These are phyloP conservation scores for Drosera capensis DNA, from an alignment of 148 eudicot genomes.

Conservation along the genomic window DNA sequence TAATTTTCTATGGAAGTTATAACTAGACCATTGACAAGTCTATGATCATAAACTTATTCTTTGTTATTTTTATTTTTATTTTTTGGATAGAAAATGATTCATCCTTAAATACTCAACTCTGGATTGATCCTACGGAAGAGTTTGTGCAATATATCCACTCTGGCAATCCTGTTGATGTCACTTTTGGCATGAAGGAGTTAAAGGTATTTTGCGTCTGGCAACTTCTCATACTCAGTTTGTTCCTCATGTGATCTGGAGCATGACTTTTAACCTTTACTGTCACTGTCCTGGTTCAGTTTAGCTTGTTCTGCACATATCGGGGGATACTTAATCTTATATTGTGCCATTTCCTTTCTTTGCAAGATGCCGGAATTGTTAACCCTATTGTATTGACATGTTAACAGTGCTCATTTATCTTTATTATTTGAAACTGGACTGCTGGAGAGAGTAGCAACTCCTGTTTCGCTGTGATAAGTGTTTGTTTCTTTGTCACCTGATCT, in stretches of 20 bases:
- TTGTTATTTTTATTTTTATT: conserved; percentile 1
- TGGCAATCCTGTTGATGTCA: conserved; percentile 89
- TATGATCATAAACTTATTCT: neutral
- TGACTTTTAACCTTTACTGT: neutral
- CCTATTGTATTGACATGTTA: neutral
- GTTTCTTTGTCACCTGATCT: conserved; percentile 8
- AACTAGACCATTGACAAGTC: neutral
- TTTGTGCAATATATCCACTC: conserved; percentile 70
- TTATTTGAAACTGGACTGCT: neutral
- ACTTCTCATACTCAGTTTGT: neutral
- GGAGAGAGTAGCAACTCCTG: neutral
- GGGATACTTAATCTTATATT: no score
- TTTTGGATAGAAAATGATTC: conserved; percentile 58
- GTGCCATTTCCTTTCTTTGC: neutral
- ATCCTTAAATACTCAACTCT: conserved; percentile 79
- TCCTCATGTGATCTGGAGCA: neutral
- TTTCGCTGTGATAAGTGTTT: neutral
- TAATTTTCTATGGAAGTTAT: no score
- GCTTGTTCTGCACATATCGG: no score
- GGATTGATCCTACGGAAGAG: conserved; percentile 98
- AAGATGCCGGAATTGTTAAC: neutral
- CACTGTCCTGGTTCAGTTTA: no score
- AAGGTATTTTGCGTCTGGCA: conserved; percentile 25
- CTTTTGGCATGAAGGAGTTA: conserved; percentile 83
- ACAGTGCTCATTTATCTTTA: no score